phyloP scores from a whole-genome alignment of 257 asterid genomes.

The Solanum appendiculatum region DNA sequence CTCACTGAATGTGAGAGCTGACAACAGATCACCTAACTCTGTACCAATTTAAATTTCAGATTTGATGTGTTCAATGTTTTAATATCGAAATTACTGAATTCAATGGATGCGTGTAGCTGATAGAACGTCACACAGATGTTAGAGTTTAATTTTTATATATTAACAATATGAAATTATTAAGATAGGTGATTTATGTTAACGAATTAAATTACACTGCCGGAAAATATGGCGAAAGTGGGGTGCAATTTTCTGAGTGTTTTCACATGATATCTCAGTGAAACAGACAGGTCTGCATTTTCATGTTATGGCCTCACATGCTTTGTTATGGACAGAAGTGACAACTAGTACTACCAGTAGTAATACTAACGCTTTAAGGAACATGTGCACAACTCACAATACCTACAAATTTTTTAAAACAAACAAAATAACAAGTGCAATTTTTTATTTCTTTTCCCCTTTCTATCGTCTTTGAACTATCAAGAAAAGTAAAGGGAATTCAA shows the following conservation, averaged over 20 bases:
- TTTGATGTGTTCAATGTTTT: neutral
- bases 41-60: neutral
- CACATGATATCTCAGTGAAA: constrained; percentile 35
- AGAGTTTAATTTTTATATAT: too few relatives aligned
- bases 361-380: neutral
- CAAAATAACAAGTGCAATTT: neutral
- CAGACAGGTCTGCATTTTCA: constrained; percentile 29
- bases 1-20: constrained; percentile 1
- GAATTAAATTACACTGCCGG: neutral
- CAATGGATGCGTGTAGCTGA: too few relatives aligned
- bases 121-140: too few relatives aligned
- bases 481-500: neutral
- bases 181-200: neutral
- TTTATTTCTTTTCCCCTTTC: neutral
- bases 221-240: neutral
- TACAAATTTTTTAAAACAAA: neutral
- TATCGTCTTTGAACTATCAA: neutral
- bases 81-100: too few relatives aligned
- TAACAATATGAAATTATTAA: too few relatives aligned
- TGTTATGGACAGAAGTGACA: constrained; percentile 37
- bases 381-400: neutral
- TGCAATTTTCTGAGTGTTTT: neutral
- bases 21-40: neutral
- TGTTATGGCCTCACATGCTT: constrained; percentile 47
- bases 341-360: constrained; percentile 16